These are phyloP conservation scores for Dichomitus squalens DNA, from an alignment of 1,284 basidiomycete species.

Conservation along the genomic window DNA sequence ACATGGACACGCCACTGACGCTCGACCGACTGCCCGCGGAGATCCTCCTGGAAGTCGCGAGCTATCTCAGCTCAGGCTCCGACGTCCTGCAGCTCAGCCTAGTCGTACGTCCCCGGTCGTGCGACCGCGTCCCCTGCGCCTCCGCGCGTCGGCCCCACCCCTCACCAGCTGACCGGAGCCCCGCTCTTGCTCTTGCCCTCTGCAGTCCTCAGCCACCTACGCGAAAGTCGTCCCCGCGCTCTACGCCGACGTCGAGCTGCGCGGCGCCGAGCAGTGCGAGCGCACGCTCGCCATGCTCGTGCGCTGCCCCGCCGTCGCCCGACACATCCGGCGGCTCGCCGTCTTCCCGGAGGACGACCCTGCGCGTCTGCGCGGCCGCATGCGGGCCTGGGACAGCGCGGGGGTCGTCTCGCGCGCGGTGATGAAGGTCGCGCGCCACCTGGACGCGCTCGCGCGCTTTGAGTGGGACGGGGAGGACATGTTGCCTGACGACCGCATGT, in stretches of 20 bases:
- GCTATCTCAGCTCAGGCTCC: slow-evolving; percentile 47
- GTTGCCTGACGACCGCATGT: slow-evolving; percentile 70
- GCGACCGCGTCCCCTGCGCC: slow-evolving; percentile 9
- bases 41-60: slow-evolving; percentile 64
- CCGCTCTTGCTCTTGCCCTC: background rate
- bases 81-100: slow-evolving; percentile 61
- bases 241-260: slow-evolving; percentile 57
- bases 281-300: slow-evolving; percentile 64
- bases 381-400: slow-evolving; percentile 28
- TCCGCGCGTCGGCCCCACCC: too few relatives aligned
- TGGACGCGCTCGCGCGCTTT: slow-evolving; percentile 67
- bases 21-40: slow-evolving; percentile 50
- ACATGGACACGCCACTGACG: background rate
- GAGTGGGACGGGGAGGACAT: slow-evolving; percentile 70
- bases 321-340: slow-evolving; percentile 62
- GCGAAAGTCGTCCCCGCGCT: slow-evolving; percentile 55
- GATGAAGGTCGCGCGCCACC: slow-evolving; percentile 41
- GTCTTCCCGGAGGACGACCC: slow-evolving; percentile 43
- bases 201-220: slow-evolving; percentile 49
- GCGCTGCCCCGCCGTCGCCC: slow-evolving; percentile 53
- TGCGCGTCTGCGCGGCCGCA: slow-evolving; percentile 11
- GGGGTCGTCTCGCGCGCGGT: slow-evolving; percentile 33
- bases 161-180: background rate
- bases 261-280: slow-evolving; percentile 57
- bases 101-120: slow-evolving; percentile 45